Evolutionary conservation across 768 basidiomycete genomes (phyloP), one percentile per base, ranked within the genome.

Genomic region (Calocera viscosa): DNA sequence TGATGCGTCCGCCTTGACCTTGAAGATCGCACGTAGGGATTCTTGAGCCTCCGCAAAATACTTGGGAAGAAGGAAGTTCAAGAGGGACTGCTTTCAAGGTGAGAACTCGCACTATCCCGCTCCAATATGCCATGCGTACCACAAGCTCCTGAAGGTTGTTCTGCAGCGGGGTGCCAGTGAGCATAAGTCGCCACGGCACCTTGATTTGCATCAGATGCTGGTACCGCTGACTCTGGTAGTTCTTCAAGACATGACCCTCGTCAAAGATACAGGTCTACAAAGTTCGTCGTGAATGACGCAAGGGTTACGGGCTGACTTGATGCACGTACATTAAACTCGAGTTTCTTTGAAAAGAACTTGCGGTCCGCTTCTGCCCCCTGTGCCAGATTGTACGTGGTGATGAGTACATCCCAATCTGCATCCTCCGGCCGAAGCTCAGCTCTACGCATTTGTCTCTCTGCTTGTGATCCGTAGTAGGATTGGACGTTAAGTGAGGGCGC

Each of bases 221-320:
- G 75, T 99, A 98, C 24, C 94, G 89, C 72, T 96, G 92, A n/a
- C 93, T 95, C 70, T 94, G 89, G 76, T 91, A 94, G 74, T 97
- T 99, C 80, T 99, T 99, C 69, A 99, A 80, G 64, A 94, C 86
- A 74, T 99, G 96, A 1, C 96, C 96, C 76, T 99, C 96, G 73
- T 99, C 96, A 72, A 90, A 98, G 63, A 98, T 86, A 71, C 91
- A 93, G 34, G 86, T 89, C 95, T 98, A 71, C 10, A 26, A 38
- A 5, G 33, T 22, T 17, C n/a, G 49, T 12, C 28, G 60, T 63
- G 19, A 63, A 24, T n/a, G 33, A 64, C 10, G 10, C 19, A 24
- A 8, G 0, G 3, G n/a, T 26, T n/a, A 22, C 1, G 19, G 1
- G 53, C 53, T 24, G 63, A 34, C 26, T 16, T n/a, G 7, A 26